These are phyloP conservation scores for Fraxinus paxiana DNA, from an alignment of 305 asterid genomes.

Conservation along the genomic window DNA sequence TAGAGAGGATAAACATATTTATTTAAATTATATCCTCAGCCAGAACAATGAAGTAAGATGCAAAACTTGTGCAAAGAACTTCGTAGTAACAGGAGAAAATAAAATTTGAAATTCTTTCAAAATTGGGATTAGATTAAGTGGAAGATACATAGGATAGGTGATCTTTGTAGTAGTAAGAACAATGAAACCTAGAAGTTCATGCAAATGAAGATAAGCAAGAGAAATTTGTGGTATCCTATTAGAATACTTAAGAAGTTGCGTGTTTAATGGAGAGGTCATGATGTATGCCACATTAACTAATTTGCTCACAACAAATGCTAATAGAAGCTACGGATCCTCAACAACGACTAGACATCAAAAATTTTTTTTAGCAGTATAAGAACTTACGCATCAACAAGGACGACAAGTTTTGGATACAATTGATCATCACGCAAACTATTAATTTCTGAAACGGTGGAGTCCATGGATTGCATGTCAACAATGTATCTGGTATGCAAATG, in stretches of 20 bases:
- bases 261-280: not conserved
- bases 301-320: not conserved
- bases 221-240: not conserved
- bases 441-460: constrained; percentile 94
- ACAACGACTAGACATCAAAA: not conserved
- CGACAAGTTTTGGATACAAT: constrained; percentile 78
- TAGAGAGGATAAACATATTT: not conserved
- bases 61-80: not conserved
- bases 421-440: constrained; percentile 89
- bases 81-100: not conserved
- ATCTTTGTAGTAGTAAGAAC: not conserved
- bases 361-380: constrained; percentile 12
- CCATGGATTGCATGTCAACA: constrained; percentile 99
- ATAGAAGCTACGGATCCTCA: not conserved
- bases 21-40: not conserved
- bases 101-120: not conserved
- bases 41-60: not conserved
- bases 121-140: not conserved
- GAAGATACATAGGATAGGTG: not conserved
- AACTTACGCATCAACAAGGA: constrained; percentile 89
- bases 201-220: not conserved
- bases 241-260: not conserved
- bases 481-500: constrained; percentile 97
- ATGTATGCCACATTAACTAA: not conserved
- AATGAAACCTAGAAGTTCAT: not conserved